Evolutionary conservation across 441 rosid genomes (phyloP).

Genomic region (California macrophylla): DNA sequence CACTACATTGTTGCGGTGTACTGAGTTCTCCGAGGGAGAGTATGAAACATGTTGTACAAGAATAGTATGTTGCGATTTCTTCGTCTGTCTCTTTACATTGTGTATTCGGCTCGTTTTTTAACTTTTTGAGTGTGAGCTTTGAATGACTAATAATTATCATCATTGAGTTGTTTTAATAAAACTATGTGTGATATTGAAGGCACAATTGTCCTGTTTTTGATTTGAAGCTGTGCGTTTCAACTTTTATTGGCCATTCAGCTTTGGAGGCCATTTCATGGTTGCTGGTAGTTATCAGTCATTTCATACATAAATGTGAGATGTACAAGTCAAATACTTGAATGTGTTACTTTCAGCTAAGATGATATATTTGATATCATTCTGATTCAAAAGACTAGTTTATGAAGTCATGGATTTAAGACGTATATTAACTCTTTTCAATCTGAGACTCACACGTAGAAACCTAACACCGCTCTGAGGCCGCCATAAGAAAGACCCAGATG

Average conservation of each 20-base stretch:
- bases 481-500: background rate
- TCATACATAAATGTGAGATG: background rate
- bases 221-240: too few relatives aligned
- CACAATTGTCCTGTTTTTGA: constrained; percentile 8
- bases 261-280: background rate
- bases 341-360: background rate
- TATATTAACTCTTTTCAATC: too few relatives aligned
- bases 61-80: constrained; percentile 6
- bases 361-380: too few relatives aligned
- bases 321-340: background rate
- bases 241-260: too few relatives aligned
- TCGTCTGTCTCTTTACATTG: background rate
- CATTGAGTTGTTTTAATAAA: constrained; percentile 13
- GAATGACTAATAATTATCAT: constrained; percentile 14
- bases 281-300: background rate
- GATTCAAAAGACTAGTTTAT: too few relatives aligned
- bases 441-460: too few relatives aligned
- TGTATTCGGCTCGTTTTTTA: constrained; percentile 6
- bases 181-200: constrained; percentile 14
- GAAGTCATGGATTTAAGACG: too few relatives aligned
- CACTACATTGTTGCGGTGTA: background rate
- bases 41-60: constrained; percentile 16
- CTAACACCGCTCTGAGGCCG: too few relatives aligned
- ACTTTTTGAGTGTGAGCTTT: constrained; percentile 21
- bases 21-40: constrained; percentile 8